phyloP scores from a whole-genome alignment of 2,329 filamentous ascomycete genomes.

The Colletotrichum sp. region DNA sequence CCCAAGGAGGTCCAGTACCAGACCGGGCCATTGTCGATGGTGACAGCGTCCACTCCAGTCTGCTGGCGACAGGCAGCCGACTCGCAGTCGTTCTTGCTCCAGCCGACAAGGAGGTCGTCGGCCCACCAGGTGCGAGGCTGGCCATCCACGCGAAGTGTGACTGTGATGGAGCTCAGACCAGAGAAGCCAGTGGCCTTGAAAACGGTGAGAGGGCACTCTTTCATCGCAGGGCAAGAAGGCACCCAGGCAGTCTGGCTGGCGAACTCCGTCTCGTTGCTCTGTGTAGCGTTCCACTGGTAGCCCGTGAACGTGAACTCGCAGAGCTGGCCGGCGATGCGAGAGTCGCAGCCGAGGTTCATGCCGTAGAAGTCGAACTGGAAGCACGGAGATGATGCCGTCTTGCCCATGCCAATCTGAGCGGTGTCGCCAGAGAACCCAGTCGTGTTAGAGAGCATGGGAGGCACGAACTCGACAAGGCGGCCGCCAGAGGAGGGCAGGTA shows the following conservation, averaged over 20 bases:
- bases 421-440: slow-evolving; percentile 33
- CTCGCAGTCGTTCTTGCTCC: slow-evolving; percentile 45
- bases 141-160: slow-evolving; percentile 40
- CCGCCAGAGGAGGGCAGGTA: slow-evolving; percentile 43
- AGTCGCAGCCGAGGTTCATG: slow-evolving; percentile 39
- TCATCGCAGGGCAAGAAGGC: slow-evolving; percentile 40
- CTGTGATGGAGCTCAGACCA: slow-evolving; percentile 42
- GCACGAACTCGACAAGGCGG: slow-evolving; percentile 44
- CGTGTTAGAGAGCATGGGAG: slow-evolving; percentile 34
- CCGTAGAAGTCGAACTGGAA: slow-evolving; percentile 45
- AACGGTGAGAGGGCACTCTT: slow-evolving; percentile 37
- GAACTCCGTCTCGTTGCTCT: slow-evolving; percentile 31
- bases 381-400: slow-evolving; percentile 38
- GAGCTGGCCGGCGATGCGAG: slow-evolving; percentile 31
- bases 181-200: slow-evolving; percentile 41
- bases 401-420: slow-evolving; percentile 44
- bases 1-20: slow-evolving; percentile 3
- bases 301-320: slow-evolving; percentile 48
- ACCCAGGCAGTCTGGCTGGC: slow-evolving; percentile 40
- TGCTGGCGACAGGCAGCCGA: slow-evolving; percentile 37
- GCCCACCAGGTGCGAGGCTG: slow-evolving; percentile 46
- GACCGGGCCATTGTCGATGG: background rate
- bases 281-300: slow-evolving; percentile 38
- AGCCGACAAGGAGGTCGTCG: slow-evolving; percentile 44
- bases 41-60: background rate